Base-by-base conservation (phyloP, 352 stramenopile genomes). In the Globisporangium middletonii region DNA sequence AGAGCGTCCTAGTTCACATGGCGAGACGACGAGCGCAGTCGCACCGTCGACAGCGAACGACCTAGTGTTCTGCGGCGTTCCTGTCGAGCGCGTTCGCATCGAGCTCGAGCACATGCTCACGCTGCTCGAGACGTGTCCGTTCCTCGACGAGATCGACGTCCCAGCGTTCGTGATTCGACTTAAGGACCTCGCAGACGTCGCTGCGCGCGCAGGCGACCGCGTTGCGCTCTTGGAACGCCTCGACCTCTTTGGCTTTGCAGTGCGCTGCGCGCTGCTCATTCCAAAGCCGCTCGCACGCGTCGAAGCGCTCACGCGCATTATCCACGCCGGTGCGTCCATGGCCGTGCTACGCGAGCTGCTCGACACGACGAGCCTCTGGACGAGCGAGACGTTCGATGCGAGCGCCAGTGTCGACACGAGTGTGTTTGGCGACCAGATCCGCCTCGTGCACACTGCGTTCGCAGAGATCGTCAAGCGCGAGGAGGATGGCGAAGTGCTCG, bases 101-200 rank as follows among this genome's bases (percentile, higher is more conserved):
- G 67, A 64, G 11, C 38, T 88, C 8, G 50, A 68, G 33, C 55
- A 60, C 18, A 73, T 82, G 54, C 72, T 83, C 0, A 19, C 35
- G 1, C 33, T 82, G 27, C 69, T 88, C 18, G 63, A 86, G 65
- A 77, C 58, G 23, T 86, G 78, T 23, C 76, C 77, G 2, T 88
- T 85, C 57, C 63, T 88, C 16, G 74, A 86, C 19, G 70, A 72
- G 54, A 72, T 88, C 4, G 73, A 88, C 48, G 63, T 84, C 13
- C 51, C 67, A 55, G 60, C 57, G 18, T 73, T 86, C 55, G 75
- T 86, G 7, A 60, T 82, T 59, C 69, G 76, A 48, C 51, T 86
- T 3, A 60, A 69, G 9, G 73, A 86, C 45, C 52, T 86, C 19
- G 68, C 53, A 53, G 53, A 55, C 13, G 51, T 79, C 18, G 59